Evolutionary conservation across 495 filamentous ascomycete genomes (phyloP).

Genomic region (Hypoxylon crocopeplum): DNA sequence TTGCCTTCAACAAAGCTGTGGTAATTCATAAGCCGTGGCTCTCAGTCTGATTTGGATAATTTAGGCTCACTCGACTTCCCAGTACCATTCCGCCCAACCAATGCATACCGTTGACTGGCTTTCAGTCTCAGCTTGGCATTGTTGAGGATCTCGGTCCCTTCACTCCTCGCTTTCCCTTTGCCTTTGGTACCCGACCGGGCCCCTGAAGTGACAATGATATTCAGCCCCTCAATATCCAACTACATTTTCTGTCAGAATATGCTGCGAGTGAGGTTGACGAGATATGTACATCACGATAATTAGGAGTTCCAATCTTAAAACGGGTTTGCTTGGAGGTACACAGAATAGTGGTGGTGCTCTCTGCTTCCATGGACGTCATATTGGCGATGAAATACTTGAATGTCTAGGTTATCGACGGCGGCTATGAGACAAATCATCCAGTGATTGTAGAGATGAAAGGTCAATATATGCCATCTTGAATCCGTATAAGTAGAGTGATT

Average conservation of each 20-base stretch:
- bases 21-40: constrained; percentile 5
- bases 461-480: constrained; percentile 5
- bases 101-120: constrained; percentile 71
- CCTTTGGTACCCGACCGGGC: constrained; percentile 34
- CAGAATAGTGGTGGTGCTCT: constrained; percentile 57
- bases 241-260: constrained; percentile 2
- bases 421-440: too few species aligned
- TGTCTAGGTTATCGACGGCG: too few species aligned
- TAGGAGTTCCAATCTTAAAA: constrained; percentile 61
- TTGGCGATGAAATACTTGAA: not conserved
- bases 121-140: constrained; percentile 74
- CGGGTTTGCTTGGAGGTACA: constrained; percentile 64
- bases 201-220: constrained; percentile 63
- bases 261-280: not conserved
- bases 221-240: constrained; percentile 73
- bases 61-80: constrained; percentile 75
- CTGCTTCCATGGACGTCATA: constrained; percentile 57
- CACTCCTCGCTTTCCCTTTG: constrained; percentile 59
- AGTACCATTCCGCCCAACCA: constrained; percentile 78
- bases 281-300: constrained; percentile 56
- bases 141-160: constrained; percentile 69
- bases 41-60: not conserved
- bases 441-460: too few species aligned
- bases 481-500: not conserved
- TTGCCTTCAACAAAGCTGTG: constrained; percentile 71